phyloP scores from a whole-genome alignment of 2,329 filamentous ascomycete species.

The Xylariaceae sp. region DNA sequence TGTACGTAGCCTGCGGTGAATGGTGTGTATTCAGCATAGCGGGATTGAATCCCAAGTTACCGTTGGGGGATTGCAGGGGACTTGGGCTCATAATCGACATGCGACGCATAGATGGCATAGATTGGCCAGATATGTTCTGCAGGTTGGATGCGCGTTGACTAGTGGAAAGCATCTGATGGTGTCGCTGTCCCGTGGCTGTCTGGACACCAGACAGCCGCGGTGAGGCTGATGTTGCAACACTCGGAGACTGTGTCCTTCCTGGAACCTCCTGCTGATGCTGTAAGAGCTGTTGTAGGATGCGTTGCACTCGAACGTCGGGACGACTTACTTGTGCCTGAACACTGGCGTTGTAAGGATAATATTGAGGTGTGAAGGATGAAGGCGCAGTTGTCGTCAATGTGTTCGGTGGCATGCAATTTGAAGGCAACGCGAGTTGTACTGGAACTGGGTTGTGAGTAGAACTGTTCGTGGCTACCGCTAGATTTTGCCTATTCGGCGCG shows the following conservation, averaged over 20 bases:
- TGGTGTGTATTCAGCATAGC: neutral
- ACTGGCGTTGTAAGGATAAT: slow-evolving; percentile 1
- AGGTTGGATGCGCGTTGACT: slow-evolving; percentile 1
- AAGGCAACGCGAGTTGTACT: slow-evolving; percentile 2
- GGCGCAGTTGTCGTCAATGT: neutral
- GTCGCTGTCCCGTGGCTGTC: neutral
- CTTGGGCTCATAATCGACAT: neutral
- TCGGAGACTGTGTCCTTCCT: slow-evolving; percentile 7
- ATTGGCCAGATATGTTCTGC: neutral
- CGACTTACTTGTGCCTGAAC: slow-evolving; percentile 15
- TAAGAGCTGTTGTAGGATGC: neutral
- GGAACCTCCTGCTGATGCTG: slow-evolving; percentile 11
- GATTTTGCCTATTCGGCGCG: slow-evolving; percentile 5
- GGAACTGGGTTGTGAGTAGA: slow-evolving; percentile 4
- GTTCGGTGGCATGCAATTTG: slow-evolving; percentile 5
- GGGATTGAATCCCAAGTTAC: neutral
- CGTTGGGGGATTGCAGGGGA: neutral
- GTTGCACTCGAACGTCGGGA: slow-evolving; percentile 1
- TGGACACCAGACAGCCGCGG: neutral
- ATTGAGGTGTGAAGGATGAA: slow-evolving; percentile 1
- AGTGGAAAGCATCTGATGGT: neutral
- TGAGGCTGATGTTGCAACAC: neutral
- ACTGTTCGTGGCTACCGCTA: neutral
- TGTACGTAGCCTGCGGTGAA: neutral
- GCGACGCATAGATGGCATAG: neutral